Conservation (phyloP, 805 yeast genomes). For the Yarrowia deformans region DNA sequence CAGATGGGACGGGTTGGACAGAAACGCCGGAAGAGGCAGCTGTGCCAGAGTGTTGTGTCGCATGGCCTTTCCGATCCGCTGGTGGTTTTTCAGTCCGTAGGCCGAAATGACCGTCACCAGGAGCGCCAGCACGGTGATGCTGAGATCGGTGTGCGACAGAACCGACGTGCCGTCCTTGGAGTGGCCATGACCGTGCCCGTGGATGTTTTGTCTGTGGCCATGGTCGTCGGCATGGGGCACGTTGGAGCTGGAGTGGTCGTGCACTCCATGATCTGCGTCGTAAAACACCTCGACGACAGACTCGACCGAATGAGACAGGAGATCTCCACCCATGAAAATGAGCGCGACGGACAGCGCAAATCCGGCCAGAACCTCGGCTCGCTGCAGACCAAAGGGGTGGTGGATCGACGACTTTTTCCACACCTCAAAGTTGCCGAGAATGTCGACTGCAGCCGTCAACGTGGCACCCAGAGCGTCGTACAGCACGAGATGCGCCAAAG, state of each 20-base stretch:
- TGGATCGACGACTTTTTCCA: constrained; percentile 85
- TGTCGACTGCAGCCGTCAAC: constrained; percentile 71
- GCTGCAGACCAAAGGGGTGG: constrained; percentile 92
- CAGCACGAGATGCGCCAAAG: constrained; percentile 84
- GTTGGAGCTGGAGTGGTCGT: constrained; percentile 41
- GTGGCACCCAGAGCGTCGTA: constrained; percentile 85
- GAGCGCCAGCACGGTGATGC: constrained; percentile 46
- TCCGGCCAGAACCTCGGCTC: constrained; percentile 85
- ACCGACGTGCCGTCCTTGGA: constrained; percentile 13
- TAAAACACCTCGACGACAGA: constrained; percentile 59
- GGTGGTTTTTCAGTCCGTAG: constrained; percentile 50
- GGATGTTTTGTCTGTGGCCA: constrained; percentile 40
- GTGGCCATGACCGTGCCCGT: constrained; percentile 41
- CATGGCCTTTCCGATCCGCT: constrained; percentile 47
- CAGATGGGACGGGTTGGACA: constrained; percentile 48
- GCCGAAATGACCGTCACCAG: constrained; percentile 51
- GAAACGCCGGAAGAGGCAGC: constrained; percentile 42
- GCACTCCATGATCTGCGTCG: constrained; percentile 51
- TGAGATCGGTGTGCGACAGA: constrained; percentile 40
- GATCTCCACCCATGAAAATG: constrained; percentile 88
- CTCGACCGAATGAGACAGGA: constrained; percentile 85
- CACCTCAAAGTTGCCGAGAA: constrained; percentile 89
- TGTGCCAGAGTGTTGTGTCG: constrained; percentile 40
- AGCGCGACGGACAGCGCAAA: constrained; percentile 86
- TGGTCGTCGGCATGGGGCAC: constrained; percentile 47